A percentile compares a stretch with the other conserved stretches of the same genome.
Evolutionary conservation across 371 early-diverging fungal genomes (phyloP).

Genomic region (Syncephalastrum monosporum): DNA sequence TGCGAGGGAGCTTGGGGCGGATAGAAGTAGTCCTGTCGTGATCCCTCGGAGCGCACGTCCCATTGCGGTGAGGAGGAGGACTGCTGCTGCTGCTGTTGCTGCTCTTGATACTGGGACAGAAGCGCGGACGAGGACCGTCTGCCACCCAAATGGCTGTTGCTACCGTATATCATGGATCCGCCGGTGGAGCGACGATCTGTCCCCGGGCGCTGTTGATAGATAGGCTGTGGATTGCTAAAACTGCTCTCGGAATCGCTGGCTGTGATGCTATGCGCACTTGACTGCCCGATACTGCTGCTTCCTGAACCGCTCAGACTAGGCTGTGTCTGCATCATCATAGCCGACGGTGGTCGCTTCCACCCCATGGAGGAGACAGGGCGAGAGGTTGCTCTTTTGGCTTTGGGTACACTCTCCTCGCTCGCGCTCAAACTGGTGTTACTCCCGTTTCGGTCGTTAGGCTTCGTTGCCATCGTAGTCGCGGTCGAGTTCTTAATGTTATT

Average conservation of each 20-base stretch:
- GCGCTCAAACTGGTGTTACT: not conserved
- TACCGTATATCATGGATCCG: not conserved
- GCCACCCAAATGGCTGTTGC: too few species aligned
- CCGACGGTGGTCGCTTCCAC: slow-evolving; percentile 3
- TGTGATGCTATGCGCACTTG: slow-evolving; percentile 5
- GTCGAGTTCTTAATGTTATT: too few species aligned
- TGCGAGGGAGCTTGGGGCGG: not conserved
- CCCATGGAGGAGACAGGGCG: slow-evolving; percentile 8
- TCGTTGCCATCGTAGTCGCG: too few species aligned
- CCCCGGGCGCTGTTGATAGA: too few species aligned
- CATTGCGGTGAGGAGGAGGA: not conserved
- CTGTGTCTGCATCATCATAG: slow-evolving; percentile 4
- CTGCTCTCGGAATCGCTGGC: slow-evolving; percentile 6
- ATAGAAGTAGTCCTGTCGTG: not conserved
- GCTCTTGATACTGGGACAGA: not conserved
- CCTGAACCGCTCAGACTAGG: slow-evolving; percentile 4
- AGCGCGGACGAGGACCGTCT: too few species aligned
- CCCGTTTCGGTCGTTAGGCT: not conserved
- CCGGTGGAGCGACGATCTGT: not conserved
- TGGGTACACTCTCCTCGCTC: not conserved
- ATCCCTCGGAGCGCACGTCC: too few species aligned
- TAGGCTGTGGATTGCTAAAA: too few species aligned
- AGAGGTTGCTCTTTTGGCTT: slow-evolving; percentile 2
- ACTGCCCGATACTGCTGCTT: slow-evolving; percentile 3
- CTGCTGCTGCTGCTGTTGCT: slow-evolving; percentile 4